Evolutionary conservation across 441 rosid genomes (phyloP).

Genomic region (Daphne laureola): DNA sequence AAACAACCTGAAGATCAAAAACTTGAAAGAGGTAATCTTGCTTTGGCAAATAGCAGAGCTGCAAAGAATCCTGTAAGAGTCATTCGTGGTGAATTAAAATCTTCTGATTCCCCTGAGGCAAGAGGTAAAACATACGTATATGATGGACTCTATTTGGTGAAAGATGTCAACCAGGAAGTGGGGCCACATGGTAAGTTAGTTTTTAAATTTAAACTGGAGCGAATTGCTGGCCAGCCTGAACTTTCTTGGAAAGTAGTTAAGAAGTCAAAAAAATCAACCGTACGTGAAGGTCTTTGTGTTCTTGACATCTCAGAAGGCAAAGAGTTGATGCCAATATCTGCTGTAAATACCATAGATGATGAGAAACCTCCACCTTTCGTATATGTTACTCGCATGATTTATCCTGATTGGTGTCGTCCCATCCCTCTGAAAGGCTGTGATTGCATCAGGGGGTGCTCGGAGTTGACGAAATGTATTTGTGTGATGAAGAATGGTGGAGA

Average conservation of each 20-base stretch:
- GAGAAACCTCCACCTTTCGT: slow-evolving; percentile 61
- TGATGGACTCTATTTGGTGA: slow-evolving; percentile 70
- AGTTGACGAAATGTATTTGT: slow-evolving; percentile 46
- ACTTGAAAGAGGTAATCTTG: slow-evolving; percentile 75
- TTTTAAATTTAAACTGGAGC: slow-evolving; percentile 46
- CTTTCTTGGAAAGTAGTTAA: slow-evolving; percentile 80
- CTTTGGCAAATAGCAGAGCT: slow-evolving; percentile 49
- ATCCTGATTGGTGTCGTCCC: slow-evolving; percentile 48
- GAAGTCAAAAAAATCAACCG: slow-evolving; percentile 39
- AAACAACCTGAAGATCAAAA: slow-evolving; percentile 82
- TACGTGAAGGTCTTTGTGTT: slow-evolving; percentile 55
- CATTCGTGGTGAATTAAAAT: slow-evolving; percentile 37
- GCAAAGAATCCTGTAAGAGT: slow-evolving; percentile 76
- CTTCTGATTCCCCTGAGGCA: slow-evolving; percentile 29
- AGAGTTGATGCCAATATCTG: slow-evolving; percentile 63
- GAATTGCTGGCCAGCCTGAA: slow-evolving; percentile 75
- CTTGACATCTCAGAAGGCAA: slow-evolving; percentile 64
- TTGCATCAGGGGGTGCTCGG: slow-evolving; percentile 52
- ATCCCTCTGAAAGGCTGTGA: slow-evolving; percentile 48
- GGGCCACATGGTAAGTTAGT: slow-evolving; percentile 67
- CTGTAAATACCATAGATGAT: slow-evolving; percentile 61
- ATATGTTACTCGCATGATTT: slow-evolving; percentile 45
- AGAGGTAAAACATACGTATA: slow-evolving; percentile 46
- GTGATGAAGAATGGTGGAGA: slow-evolving; percentile 61
- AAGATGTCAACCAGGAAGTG: slow-evolving; percentile 42